A percentile compares a stretch with the other conserved stretches of the same genome.
Evolutionary conservation across 371 early-diverging fungal genomes (phyloP).

Genomic region (Blastocladiella emersonii): DNA sequence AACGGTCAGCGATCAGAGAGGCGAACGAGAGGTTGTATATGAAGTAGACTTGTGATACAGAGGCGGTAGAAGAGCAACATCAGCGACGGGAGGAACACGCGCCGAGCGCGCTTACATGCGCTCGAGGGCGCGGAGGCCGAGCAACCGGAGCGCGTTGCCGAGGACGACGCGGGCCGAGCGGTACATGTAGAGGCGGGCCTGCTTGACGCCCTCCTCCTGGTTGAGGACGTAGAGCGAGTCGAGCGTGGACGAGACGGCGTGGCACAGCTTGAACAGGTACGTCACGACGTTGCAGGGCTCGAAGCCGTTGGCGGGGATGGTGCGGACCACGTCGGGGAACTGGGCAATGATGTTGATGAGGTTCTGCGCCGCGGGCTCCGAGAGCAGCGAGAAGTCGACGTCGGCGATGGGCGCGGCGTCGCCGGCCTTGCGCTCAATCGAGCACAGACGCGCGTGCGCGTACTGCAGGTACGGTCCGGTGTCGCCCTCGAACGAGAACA

Average conservation of each 20-base stretch:
- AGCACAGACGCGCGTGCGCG: constrained; percentile 90
- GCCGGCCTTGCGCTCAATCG: constrained; percentile 73
- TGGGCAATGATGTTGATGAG: constrained; percentile 70
- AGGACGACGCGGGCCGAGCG: constrained; percentile 56
- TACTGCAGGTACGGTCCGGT: constrained; percentile 99
- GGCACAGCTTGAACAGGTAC: constrained; percentile 79
- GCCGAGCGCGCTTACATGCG: no score
- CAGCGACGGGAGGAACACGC: no score
- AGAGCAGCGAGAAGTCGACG: constrained; percentile 26
- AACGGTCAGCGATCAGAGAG: no score
- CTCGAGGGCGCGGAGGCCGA: constrained; percentile 72
- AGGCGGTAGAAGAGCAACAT: no score
- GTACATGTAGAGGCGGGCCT: constrained; percentile 64
- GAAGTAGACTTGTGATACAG: no score
- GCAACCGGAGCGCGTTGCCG: constrained; percentile 55
- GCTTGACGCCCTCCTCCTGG: constrained; percentile 61
- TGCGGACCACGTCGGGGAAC: constrained; percentile 76
- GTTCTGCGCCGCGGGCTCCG: constrained; percentile 51
- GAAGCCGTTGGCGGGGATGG: constrained; percentile 28
- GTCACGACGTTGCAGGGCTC: constrained; percentile 92
- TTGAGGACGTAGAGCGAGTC: constrained; percentile 74
- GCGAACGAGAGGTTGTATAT: no score
- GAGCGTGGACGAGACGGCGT: constrained; percentile 68
- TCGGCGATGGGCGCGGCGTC: constrained; percentile 15
- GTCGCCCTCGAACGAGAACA: constrained; percentile 95